These are phyloP conservation scores for Diaporthe sp. DNA, from an alignment of 2,329 filamentous ascomycete genomes.

Conservation along the genomic window DNA sequence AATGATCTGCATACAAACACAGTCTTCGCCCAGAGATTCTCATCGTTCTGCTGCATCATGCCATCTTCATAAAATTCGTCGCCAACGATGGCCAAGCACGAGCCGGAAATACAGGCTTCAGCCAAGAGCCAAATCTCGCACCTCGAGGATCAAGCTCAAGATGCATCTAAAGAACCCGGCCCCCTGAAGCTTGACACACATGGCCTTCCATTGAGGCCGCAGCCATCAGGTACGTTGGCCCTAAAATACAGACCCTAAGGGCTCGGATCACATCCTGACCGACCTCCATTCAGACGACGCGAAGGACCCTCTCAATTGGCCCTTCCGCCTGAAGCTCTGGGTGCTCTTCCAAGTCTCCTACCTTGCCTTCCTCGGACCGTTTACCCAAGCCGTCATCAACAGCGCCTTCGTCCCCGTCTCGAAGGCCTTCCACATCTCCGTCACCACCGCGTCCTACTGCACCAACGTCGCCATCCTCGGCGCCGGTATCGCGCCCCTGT, in stretches of 20 bases:
- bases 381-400: constrained; percentile 4
- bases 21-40: neutral
- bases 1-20: neutral
- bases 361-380: neutral
- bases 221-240: neutral
- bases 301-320: constrained; percentile 18
- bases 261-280: neutral
- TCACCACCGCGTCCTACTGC: neutral
- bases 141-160: neutral
- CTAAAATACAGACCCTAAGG: neutral
- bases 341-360: constrained; percentile 20
- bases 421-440: neutral
- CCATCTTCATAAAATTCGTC: neutral
- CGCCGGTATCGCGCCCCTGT: constrained; percentile 11
- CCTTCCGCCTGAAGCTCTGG: neutral
- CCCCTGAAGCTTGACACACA: neutral
- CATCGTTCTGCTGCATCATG: neutral
- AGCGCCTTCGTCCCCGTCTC: constrained; percentile 10
- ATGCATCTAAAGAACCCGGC: neutral
- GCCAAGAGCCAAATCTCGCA: neutral
- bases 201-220: constrained; percentile 8
- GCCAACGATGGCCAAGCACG: neutral
- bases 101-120: neutral
- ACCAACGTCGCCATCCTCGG: constrained; percentile 13
- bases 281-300: neutral